A percentile compares a stretch with the other conserved stretches of the same genome.
Evolutionary conservation across 2,329 filamentous ascomycete species (phyloP).

Genomic region (Fusarium sp.): DNA sequence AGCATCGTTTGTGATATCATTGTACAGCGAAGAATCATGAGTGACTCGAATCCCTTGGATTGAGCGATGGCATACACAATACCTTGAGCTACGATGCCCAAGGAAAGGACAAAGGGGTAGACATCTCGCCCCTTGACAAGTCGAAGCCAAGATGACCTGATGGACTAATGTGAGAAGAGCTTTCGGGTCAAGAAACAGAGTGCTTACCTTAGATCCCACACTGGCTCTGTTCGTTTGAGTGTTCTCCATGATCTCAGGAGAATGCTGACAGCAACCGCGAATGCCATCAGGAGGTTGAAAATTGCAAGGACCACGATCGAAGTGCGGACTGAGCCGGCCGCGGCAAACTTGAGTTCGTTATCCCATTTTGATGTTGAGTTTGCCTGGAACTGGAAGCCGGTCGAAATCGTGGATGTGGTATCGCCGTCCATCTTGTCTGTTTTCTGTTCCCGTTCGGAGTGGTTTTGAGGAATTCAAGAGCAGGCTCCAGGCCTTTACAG

Average conservation of each 20-base stretch:
- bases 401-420: constrained; percentile 29
- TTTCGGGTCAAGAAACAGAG: background rate
- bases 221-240: constrained; percentile 57
- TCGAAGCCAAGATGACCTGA: constrained; percentile 56
- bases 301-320: constrained; percentile 72
- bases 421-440: constrained; percentile 27
- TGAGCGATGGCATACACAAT: constrained; percentile 70
- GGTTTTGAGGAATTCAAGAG: constrained; percentile 20
- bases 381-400: constrained; percentile 51
- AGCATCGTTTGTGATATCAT: constrained; percentile 70
- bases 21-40: constrained; percentile 67
- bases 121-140: constrained; percentile 63
- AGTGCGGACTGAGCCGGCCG: constrained; percentile 69
- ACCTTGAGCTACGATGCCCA: constrained; percentile 70
- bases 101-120: constrained; percentile 68
- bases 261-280: constrained; percentile 68
- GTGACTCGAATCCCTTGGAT: constrained; percentile 64
- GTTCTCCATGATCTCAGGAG: constrained; percentile 67
- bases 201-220: constrained; percentile 59
- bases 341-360: constrained; percentile 65
- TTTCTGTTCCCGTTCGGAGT: constrained; percentile 22
- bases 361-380: constrained; percentile 63
- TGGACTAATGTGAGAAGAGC: constrained; percentile 24
- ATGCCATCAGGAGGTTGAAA: constrained; percentile 71
- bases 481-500: constrained; percentile 45